Evolutionary conservation across 2,329 filamentous ascomycete species (phyloP).

Genomic region (Gyromitra esculenta): DNA sequence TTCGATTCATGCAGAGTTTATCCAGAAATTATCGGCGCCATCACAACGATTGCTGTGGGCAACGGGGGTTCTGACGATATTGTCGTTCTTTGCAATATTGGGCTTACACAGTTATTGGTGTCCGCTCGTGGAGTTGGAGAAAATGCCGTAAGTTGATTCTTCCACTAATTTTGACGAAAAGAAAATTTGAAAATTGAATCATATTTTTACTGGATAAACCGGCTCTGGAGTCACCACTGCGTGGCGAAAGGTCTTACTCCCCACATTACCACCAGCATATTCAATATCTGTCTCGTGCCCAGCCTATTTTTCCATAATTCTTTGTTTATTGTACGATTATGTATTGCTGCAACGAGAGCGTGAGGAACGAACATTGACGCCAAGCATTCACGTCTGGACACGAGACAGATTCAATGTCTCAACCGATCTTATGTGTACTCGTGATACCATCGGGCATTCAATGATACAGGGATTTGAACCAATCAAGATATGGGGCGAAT

Average conservation of each 20-base stretch:
- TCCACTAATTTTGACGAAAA: not conserved
- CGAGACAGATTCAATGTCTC: conserved; percentile 10
- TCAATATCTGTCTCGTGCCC: conserved; percentile 5
- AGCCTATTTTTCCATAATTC: too few species aligned
- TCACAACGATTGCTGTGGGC: conserved; percentile 9
- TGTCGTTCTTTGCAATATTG: conserved; percentile 20
- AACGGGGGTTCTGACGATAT: conserved; percentile 5
- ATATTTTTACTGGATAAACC: not conserved
- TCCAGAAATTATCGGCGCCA: conserved; percentile 12
- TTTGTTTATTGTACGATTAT: too few species aligned
- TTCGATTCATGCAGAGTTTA: conserved; percentile 21
- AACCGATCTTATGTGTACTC: conserved; percentile 22
- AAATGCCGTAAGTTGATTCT: conserved; percentile 23
- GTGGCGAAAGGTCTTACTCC: conserved; percentile 9
- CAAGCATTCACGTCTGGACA: too few species aligned
- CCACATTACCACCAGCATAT: conserved; percentile 17
- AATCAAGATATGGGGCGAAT: too few species aligned
- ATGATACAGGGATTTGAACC: too few species aligned
- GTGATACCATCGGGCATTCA: too few species aligned
- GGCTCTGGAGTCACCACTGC: conserved; percentile 11
- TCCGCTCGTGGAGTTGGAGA: conserved; percentile 26
- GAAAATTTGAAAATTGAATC: not conserved
- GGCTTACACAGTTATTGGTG: conserved; percentile 25
- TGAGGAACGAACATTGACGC: too few species aligned
- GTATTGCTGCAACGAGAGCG: too few species aligned